phyloP scores from a whole-genome alignment of 768 basidiomycete species.

The Rhodosporidiobolus sp. region DNA sequence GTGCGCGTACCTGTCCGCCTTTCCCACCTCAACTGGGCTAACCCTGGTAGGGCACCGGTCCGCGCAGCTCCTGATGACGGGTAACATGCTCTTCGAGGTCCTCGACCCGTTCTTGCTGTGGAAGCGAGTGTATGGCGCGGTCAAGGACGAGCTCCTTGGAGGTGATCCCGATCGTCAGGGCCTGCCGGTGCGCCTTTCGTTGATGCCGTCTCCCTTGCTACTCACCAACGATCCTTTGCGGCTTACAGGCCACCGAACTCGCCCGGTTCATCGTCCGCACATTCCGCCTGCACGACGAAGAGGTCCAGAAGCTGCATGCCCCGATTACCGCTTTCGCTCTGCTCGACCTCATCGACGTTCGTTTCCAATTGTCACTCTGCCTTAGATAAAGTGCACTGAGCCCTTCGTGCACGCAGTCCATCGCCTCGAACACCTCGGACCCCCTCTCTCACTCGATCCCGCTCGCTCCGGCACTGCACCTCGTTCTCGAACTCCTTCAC shows the following conservation, averaged over 20 bases:
- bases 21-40: no score
- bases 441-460: background rate
- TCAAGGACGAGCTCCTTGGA: conserved; percentile 36
- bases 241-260: conserved; percentile 62
- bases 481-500: conserved; percentile 35
- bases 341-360: conserved; percentile 64
- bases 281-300: conserved; percentile 80
- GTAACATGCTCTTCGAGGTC: conserved; percentile 84
- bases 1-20: conserved; percentile 44
- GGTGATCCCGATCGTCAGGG: background rate
- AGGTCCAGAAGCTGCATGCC: conserved; percentile 54
- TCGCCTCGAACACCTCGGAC: background rate
- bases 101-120: conserved; percentile 84
- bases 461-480: conserved; percentile 13
- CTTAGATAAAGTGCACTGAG: background rate
- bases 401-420: background rate
- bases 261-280: conserved; percentile 68
- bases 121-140: conserved; percentile 63
- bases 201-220: no score
- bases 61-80: conserved; percentile 75
- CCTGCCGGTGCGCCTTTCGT: conserved; percentile 17
- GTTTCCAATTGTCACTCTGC: conserved; percentile 34
- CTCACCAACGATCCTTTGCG: no score
- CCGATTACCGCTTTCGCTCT: conserved; percentile 70
- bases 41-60: no score